Base-by-base conservation (phyloP, 2,329 filamentous ascomycete genomes). In the Microthyrium microscopicum region DNA sequence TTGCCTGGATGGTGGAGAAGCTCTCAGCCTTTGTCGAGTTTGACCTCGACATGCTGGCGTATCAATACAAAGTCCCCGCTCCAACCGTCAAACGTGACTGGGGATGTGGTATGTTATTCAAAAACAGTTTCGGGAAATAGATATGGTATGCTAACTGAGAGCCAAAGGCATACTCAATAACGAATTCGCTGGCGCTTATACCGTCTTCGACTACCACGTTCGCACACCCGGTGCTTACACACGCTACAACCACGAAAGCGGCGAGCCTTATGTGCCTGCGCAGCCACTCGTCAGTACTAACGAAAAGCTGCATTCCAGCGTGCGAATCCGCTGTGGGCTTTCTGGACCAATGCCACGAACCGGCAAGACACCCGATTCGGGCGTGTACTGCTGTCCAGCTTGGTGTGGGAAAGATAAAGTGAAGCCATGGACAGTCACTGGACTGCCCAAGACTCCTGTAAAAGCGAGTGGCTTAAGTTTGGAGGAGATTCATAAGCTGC, bases 1-100 rank as follows among this genome's bases (percentile, higher is more conserved):
- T 66, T 11, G 60, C 60, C 2, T 64, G 61, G 61, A 64, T 66
- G 61, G 61, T 65, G 48, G 48, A 60, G 39, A 47, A 58, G 33
- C 49, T 60, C 26, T 51, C 57, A 35, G 53, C 53, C 1, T 61
- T 62, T 26, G 44, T 62, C 38, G 60, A 63, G 38, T 56, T 65
- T 44, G 51, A 62, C 32, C 47, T 54, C 4, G 55, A 61, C 27
- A 38, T 64, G 6, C 53, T 62, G 18, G 57, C 62, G 39, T 53
- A 61, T 34, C 57, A 62, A 35, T 58, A 61, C 17, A 46, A 54
- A 19, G 60, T 55, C 5, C 56, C 22, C 49, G 53, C 19, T 40
- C 48, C 1, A 48, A 53, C 24, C 50, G 53, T 18, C 40, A 48
- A 50, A 4, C 45, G 62, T 19, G 59, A 60, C 4, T 67, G 63